Percentiles rank a stretch among this genome's conserved stretches.
Conservation (phyloP, 352 stramenopile species). For the Pythium aristosporum region DNA sequence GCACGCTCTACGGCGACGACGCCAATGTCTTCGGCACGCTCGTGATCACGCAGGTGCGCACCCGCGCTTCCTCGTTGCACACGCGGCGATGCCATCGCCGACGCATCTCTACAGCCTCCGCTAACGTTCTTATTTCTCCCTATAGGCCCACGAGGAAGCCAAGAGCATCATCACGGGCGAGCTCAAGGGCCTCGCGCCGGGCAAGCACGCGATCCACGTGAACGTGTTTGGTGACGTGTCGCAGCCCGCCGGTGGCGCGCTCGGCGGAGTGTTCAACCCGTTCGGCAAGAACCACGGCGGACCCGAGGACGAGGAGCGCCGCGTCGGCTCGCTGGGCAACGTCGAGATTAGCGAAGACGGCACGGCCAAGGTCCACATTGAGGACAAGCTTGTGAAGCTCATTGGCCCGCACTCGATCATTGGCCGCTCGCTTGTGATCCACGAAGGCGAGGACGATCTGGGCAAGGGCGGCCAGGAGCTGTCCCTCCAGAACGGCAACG, state of each 20-base stretch:
- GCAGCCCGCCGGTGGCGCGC: slow-evolving; percentile 61
- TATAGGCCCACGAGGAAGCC: slow-evolving; percentile 78
- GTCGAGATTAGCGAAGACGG: slow-evolving; percentile 87
- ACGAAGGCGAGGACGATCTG: slow-evolving; percentile 95
- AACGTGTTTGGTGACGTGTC: slow-evolving; percentile 96
- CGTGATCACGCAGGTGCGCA: slow-evolving; percentile 65
- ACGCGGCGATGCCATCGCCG: neutral
- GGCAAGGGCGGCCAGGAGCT: slow-evolving; percentile 96
- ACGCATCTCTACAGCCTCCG: neutral
- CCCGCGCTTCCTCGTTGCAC: neutral
- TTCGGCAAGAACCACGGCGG: slow-evolving; percentile 98
- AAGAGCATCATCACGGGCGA: slow-evolving; percentile 85
- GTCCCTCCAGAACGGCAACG: slow-evolving; percentile 96
- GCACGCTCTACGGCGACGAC: slow-evolving; percentile 86
- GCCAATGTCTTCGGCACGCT: slow-evolving; percentile 77
- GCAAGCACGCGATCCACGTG: slow-evolving; percentile 95
- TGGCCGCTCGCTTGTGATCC: slow-evolving; percentile 94
- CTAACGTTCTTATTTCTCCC: neutral
- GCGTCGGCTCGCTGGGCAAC: slow-evolving; percentile 95
- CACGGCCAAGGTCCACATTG: slow-evolving; percentile 89
- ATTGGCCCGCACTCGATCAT: slow-evolving; percentile 98
- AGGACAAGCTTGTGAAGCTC: slow-evolving; percentile 96
- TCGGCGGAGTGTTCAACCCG: slow-evolving; percentile 96
- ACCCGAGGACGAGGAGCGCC: slow-evolving; percentile 94
- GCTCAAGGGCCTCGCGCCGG: slow-evolving; percentile 70